A percentile compares a stretch with the other conserved stretches of the same genome.
Conservation (phyloP, 2,329 filamentous ascomycete species). For the Salinomyces thailandicus region DNA sequence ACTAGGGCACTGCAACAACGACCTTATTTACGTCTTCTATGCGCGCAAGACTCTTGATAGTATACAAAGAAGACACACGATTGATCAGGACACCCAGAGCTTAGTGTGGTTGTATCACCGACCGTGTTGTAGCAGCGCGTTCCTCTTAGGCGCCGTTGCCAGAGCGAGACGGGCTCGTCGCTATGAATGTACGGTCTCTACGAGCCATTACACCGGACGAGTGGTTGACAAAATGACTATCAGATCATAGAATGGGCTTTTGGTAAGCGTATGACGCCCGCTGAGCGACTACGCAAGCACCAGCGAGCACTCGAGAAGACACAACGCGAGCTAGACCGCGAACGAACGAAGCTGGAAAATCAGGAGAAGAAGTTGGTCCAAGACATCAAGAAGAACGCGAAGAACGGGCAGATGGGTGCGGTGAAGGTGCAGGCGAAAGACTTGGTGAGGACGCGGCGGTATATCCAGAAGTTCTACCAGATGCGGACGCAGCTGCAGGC, state of each 20-base stretch:
- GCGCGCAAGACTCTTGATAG: too few species aligned
- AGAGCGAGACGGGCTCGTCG: constrained; percentile 12
- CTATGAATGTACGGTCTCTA: constrained; percentile 46
- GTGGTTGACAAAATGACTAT: too few species aligned
- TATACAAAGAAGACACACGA: too few species aligned
- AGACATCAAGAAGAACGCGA: constrained; percentile 96
- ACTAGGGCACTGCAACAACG: too few species aligned
- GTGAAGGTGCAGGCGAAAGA: constrained; percentile 98
- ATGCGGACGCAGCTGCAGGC: constrained; percentile 97
- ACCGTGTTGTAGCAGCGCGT: too few species aligned
- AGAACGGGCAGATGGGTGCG: constrained; percentile 96
- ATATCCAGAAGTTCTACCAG: constrained; percentile 95
- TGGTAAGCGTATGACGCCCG: constrained; percentile 96
- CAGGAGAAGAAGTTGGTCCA: constrained; percentile 95
- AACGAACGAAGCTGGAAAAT: constrained; percentile 90
- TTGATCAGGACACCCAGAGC: too few species aligned
- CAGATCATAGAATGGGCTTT: constrained; percentile 98
- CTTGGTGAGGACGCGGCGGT: constrained; percentile 83
- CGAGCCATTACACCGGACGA: background rate
- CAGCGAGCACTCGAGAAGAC: constrained; percentile 96
- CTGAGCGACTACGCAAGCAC: constrained; percentile 83
- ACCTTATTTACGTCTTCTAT: too few species aligned
- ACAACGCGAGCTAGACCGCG: constrained; percentile 88
- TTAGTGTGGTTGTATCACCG: too few species aligned
- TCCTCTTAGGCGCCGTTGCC: too few species aligned